Conservation (phyloP, 371 early-diverging fungal genomes). For the Mortierella sp. region DNA sequence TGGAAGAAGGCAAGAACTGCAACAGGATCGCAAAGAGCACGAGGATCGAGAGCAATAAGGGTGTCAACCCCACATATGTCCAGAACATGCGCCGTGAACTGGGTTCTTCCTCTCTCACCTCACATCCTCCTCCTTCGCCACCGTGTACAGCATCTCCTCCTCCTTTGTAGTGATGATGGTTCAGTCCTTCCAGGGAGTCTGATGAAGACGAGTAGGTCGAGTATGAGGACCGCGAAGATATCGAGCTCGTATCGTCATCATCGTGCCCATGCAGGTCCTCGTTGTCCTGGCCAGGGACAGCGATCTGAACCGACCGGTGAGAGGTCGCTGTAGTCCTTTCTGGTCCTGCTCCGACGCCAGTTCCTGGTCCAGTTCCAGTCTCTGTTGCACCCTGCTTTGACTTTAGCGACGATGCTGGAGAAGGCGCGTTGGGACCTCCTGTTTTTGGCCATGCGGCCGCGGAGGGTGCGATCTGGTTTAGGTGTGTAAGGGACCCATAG, state of each 20-base stretch:
- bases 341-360: conserved; percentile 8
- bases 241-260: conserved; percentile 24
- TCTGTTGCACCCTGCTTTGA: neutral
- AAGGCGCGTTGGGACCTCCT: neutral
- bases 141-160: neutral
- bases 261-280: neutral
- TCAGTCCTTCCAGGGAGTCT: conserved; percentile 7
- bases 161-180: neutral
- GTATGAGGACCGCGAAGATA: conserved; percentile 38
- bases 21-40: conserved; percentile 36
- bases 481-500: conserved; percentile 26
- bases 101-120: neutral
- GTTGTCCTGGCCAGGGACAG: conserved; percentile 22
- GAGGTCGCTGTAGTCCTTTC: conserved; percentile 7
- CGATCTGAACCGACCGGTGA: conserved; percentile 30
- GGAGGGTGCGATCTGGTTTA: neutral
- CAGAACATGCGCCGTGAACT: conserved; percentile 38
- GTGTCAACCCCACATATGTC: conserved; percentile 38
- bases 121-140: neutral
- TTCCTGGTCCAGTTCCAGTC: conserved; percentile 12
- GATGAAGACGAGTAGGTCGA: conserved; percentile 45
- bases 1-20: conserved; percentile 24
- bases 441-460: neutral
- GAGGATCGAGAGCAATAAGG: conserved; percentile 33
- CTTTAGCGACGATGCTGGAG: neutral